Conservation (phyloP, 176 grass and related monocot genomes). For the Rhynchospora pubera region DNA sequence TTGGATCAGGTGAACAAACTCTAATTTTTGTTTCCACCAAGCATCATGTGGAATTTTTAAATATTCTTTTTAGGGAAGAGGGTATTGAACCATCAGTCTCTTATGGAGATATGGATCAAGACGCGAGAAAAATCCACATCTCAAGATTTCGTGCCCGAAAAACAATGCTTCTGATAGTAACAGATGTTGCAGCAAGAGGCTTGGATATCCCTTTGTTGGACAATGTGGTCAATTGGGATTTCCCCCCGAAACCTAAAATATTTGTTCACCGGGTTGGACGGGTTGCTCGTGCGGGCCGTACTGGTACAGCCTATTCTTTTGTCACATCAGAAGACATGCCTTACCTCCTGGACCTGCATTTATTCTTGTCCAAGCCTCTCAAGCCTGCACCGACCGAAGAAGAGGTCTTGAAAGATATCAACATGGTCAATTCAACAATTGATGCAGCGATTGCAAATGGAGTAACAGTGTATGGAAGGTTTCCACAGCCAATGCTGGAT, state of each 20-base stretch:
- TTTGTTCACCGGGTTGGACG: constrained; percentile 93
- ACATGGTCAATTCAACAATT: constrained; percentile 44
- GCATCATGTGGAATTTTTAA: constrained; percentile 92
- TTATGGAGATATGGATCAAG: constrained; percentile 98
- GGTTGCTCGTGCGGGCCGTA: constrained; percentile 73
- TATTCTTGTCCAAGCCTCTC: constrained; percentile 87
- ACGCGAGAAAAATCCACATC: constrained; percentile 84
- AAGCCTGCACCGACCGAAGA: constrained; percentile 83
- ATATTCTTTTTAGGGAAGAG: constrained; percentile 79
- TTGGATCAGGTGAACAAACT: constrained; percentile 71
- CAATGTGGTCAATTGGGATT: constrained; percentile 98
- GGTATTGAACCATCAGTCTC: constrained; percentile 70
- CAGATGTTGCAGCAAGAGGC: constrained; percentile 94
- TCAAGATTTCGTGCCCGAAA: constrained; percentile 80
- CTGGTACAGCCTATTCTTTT: constrained; percentile 88
- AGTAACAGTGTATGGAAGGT: constrained; percentile 71
- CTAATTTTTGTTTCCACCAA: constrained; percentile 97
- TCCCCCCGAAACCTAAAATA: constrained; percentile 87
- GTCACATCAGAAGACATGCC: constrained; percentile 84
- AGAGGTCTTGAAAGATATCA: constrained; percentile 71
- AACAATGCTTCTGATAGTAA: constrained; percentile 92
- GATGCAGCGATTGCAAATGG: constrained; percentile 70
- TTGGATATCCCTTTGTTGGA: constrained; percentile 97
- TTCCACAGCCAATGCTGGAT: constrained; percentile 83
- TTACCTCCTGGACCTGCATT: constrained; percentile 77